Evolutionary conservation across 2,329 filamentous ascomycete genomes (phyloP), one percentile per base, ranked within the genome.

Genomic region (Graphilbum sp.): DNA sequence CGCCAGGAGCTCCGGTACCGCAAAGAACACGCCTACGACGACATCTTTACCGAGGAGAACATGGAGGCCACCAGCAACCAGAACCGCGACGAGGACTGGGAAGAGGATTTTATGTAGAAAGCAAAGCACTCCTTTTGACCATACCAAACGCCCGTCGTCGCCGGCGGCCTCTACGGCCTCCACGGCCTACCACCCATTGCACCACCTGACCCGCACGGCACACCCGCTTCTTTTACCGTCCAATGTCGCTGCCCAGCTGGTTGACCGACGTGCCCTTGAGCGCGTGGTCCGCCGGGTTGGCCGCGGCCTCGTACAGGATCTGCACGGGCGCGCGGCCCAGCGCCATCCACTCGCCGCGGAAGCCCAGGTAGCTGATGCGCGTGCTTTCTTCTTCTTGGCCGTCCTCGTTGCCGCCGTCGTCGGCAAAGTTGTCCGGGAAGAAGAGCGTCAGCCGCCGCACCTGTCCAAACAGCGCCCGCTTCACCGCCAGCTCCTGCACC

Each of bases 1-100:
- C 71, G 84, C 46, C 81, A 84, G 58, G 79, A 92, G 58, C 73
- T 88, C 60, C 92, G 92, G 57, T 93, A 77, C 69, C 84, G 93
- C 59, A 90, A 90, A 60, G 86, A 94, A n/a, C 88, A 98, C 60
- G 88, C 87, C 2, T 98, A 98, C 57, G 90, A 96, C 54, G 86
- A 94, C 34, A 59, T 95, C 38, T 86, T 94, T 57, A 75, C 72
- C 5, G 85, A 92, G 38, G 83, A 94, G 41, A 79, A 81, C 49
- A 68, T 93, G 62, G 75, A 75, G 32, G 61, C 58, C 18, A 75
- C 75, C 39, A 94, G 79, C 61, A 98, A 98, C 58, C 83, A 95
- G 59, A 76, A 94, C 52, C 72, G 85, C 13, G 67, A 70, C 45
- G 72, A 75, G 42, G 66, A 83, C 54, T 87, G 83, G 62, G 71